A percentile compares a stretch with the other conserved stretches of the same genome.
Conservation (phyloP, 805 yeast genomes). For the Zygosaccharomyces rouxii region DNA sequence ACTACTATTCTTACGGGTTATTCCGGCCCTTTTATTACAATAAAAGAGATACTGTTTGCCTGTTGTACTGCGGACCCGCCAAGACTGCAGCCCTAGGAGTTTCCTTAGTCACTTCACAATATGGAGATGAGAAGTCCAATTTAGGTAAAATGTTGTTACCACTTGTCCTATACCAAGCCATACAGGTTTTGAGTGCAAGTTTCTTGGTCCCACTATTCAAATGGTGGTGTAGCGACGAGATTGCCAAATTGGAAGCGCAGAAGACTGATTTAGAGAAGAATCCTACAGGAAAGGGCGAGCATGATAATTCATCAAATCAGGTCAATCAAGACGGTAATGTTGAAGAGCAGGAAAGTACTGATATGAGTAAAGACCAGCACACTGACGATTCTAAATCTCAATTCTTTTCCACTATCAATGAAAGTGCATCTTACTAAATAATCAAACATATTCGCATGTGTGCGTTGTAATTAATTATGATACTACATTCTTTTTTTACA, state of each 20-base stretch:
- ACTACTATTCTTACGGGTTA: conserved; percentile 39
- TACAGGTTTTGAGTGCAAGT: conserved; percentile 81
- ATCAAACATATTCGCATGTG: background rate
- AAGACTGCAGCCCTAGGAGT: conserved; percentile 92
- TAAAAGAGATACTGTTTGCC: conserved; percentile 67
- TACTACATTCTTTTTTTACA: background rate
- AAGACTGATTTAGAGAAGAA: conserved; percentile 8
- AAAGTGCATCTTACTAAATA: background rate
- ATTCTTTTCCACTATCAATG: background rate
- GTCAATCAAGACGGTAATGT: background rate
- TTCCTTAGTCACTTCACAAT: conserved; percentile 73
- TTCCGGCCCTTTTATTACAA: conserved; percentile 65
- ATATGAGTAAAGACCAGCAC: background rate
- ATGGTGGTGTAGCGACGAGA: conserved; percentile 50
- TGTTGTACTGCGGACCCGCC: conserved; percentile 88
- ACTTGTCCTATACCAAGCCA: conserved; percentile 79
- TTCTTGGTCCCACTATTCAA: conserved; percentile 61
- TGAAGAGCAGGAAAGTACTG: background rate
- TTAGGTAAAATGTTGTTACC: conserved; percentile 76
- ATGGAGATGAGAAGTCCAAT: conserved; percentile 56
- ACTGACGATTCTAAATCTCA: background rate
- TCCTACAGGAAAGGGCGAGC: background rate
- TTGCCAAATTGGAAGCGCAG: conserved; percentile 8
- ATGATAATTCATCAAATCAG: background rate
- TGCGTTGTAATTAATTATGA: conserved; percentile 3